These are phyloP conservation scores for Sphagnurus paluster DNA, from an alignment of 1,284 basidiomycete species.

Conservation along the genomic window DNA sequence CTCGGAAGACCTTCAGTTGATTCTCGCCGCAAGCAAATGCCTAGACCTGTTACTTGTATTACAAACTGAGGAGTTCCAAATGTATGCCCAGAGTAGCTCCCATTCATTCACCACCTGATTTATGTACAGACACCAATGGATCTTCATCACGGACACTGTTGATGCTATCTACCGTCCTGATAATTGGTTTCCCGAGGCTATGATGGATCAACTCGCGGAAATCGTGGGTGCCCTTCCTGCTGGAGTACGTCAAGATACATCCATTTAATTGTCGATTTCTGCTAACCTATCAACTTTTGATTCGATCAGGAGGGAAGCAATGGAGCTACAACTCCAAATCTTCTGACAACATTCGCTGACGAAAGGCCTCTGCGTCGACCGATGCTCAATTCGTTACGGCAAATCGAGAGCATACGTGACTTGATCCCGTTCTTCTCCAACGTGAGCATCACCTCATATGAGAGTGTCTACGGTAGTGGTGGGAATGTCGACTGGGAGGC, in stretches of 20 bases:
- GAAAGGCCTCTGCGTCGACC: slow-evolving; percentile 65
- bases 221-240: slow-evolving; percentile 66
- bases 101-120: background rate
- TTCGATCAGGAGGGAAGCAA: slow-evolving; percentile 21
- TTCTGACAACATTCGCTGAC: slow-evolving; percentile 28
- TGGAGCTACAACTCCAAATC: slow-evolving; percentile 24
- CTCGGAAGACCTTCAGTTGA: slow-evolving; percentile 79
- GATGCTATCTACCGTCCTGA: slow-evolving; percentile 91
- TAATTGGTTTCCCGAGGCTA: slow-evolving; percentile 80
- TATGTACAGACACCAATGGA: slow-evolving; percentile 88
- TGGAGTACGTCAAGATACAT: slow-evolving; percentile 31
- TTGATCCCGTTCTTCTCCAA: slow-evolving; percentile 86
- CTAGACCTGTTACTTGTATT: slow-evolving; percentile 89
- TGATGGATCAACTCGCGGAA: slow-evolving; percentile 91
- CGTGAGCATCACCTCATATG: slow-evolving; percentile 86
- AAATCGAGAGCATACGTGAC: slow-evolving; percentile 81
- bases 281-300: slow-evolving; percentile 7
- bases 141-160: slow-evolving; percentile 96
- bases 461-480: slow-evolving; percentile 81
- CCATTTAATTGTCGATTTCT: slow-evolving; percentile 2
- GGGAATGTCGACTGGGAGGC: slow-evolving; percentile 85
- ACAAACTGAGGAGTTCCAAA: slow-evolving; percentile 97
- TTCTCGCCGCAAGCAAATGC: slow-evolving; percentile 92
- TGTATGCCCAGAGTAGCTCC: slow-evolving; percentile 52
- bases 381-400: slow-evolving; percentile 62